These are phyloP conservation scores for Discostella pseudostelligera DNA, from an alignment of 108 stramenopile species.

Conservation along the genomic window DNA sequence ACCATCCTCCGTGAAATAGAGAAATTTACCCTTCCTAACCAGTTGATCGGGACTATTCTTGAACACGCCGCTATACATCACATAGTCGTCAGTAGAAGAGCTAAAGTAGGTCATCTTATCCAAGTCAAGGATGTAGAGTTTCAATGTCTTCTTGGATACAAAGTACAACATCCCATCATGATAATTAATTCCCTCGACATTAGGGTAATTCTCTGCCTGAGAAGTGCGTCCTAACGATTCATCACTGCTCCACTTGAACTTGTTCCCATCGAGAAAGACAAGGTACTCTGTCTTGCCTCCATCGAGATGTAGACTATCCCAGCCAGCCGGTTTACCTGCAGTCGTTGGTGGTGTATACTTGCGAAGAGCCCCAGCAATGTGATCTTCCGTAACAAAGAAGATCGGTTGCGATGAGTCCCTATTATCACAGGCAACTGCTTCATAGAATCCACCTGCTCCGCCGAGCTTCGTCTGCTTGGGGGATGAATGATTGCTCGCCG, in stretches of 20 bases:
- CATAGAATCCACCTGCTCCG: constrained; percentile 1
- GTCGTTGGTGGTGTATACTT: constrained; percentile 30
- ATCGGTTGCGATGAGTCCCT: constrained; percentile 30
- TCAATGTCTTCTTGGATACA: constrained; percentile 41
- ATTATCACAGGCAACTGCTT: constrained; percentile 34
- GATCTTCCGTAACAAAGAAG: constrained; percentile 47
- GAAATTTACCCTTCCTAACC: constrained; percentile 32
- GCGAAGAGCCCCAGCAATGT: constrained; percentile 24
- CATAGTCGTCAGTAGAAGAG: constrained; percentile 2
- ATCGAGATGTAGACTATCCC: constrained; percentile 29
- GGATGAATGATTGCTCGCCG: constrained; percentile 24
- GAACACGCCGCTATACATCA: constrained; percentile 33
- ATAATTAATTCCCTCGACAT: constrained; percentile 49
- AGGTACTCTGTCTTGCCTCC: constrained; percentile 39
- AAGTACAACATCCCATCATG: constrained; percentile 44
- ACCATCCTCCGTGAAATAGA: constrained; percentile 71
- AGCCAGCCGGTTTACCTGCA: constrained; percentile 25
- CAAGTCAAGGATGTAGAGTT: constrained; percentile 43
- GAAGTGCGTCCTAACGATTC: constrained; percentile 23
- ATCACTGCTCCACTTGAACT: constrained; percentile 36
- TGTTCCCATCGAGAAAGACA: constrained; percentile 22
- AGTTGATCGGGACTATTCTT: constrained; percentile 54
- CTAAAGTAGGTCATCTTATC: constrained; percentile 19
- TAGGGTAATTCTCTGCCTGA: constrained; percentile 35
- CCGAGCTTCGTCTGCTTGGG: constrained; percentile 28